These are phyloP conservation scores for Borovskyia barvae DNA, from an alignment of 208 protist genomes.

Conservation along the genomic window DNA sequence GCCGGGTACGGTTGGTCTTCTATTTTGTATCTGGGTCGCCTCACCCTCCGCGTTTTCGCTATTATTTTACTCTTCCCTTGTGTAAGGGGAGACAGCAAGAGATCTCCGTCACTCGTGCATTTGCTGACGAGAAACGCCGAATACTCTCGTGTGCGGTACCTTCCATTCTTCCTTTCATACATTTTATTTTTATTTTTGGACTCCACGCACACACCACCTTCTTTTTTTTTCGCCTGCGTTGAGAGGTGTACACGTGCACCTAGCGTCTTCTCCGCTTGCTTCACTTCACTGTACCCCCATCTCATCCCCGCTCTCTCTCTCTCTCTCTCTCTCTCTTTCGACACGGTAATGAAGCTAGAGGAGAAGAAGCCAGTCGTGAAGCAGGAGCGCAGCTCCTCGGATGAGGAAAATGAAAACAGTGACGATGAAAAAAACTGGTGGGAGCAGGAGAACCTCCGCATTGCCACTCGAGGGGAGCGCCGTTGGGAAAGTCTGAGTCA, in stretches of 20 bases:
- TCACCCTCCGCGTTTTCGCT: too few species aligned
- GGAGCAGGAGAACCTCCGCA: conserved; percentile 75
- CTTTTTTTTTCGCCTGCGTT: background rate
- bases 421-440: conserved; percentile 81
- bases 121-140: too few species aligned
- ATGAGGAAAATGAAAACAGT: conserved; percentile 48
- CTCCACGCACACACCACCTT: background rate
- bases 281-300: background rate
- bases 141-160: background rate
- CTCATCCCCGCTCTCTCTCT: conserved; percentile 5
- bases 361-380: conserved; percentile 26
- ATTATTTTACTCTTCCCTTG: too few species aligned
- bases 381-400: conserved; percentile 30
- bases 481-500: conserved; percentile 95
- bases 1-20: too few species aligned
- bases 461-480: conserved; percentile 74
- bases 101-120: too few species aligned
- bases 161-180: background rate
- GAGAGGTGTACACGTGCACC: background rate
- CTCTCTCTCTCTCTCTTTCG: background rate
- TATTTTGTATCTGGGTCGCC: too few species aligned
- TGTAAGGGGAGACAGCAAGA: too few species aligned
- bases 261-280: background rate
- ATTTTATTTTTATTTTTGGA: background rate
- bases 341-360: conserved; percentile 31